phyloP scores from a whole-genome alignment of 495 filamentous ascomycete genomes.

The Hyaloscypha bicolor region DNA sequence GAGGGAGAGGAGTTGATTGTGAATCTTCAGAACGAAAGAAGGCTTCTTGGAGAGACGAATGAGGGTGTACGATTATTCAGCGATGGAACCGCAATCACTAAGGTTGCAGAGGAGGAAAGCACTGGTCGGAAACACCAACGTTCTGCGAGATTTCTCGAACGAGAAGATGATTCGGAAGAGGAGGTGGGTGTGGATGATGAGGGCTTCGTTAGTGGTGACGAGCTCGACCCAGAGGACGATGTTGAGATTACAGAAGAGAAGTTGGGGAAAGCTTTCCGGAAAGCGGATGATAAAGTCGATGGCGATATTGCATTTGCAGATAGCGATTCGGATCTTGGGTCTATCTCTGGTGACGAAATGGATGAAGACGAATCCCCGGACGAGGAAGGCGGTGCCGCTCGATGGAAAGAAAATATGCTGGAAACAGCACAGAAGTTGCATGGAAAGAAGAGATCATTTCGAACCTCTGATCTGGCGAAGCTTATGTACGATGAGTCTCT shows the following conservation, averaged over 20 bases:
- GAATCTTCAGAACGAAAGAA: conserved; percentile 80
- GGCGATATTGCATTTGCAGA: conserved; percentile 87
- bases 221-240: conserved; percentile 55
- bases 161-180: conserved; percentile 57
- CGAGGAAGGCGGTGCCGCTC: conserved; percentile 67
- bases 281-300: conserved; percentile 42
- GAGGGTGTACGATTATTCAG: conserved; percentile 82
- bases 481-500: conserved; percentile 87
- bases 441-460: conserved; percentile 65
- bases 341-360: conserved; percentile 56
- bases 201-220: conserved; percentile 64
- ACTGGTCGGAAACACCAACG: conserved; percentile 72
- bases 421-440: conserved; percentile 75
- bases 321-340: conserved; percentile 93
- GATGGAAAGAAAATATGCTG: conserved; percentile 87
- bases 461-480: conserved; percentile 76
- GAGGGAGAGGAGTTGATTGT: conserved; percentile 93
- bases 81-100: conserved; percentile 68
- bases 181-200: conserved; percentile 53
- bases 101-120: conserved; percentile 60
- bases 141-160: conserved; percentile 64
- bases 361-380: conserved; percentile 54
- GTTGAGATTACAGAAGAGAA: conserved; percentile 56
- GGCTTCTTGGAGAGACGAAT: conserved; percentile 78
- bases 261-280: conserved; percentile 57